These are phyloP conservation scores for Neurospora sp. DNA, from an alignment of 495 filamentous ascomycete genomes.

Conservation along the genomic window DNA sequence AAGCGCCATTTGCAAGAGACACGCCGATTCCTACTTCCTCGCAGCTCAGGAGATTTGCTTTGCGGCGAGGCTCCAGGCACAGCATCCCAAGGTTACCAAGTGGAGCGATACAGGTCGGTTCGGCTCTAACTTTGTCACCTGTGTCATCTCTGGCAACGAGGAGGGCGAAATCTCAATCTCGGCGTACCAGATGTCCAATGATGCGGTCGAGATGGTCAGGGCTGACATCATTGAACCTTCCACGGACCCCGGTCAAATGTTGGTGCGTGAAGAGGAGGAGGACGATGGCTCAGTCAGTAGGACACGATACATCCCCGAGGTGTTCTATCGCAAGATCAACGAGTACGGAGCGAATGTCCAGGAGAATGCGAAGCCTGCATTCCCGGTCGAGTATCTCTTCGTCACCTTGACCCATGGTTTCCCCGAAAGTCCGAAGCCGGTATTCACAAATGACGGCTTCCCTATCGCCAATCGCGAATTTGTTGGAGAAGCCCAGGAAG, in stretches of 20 bases:
- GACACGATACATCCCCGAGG: conserved; percentile 88
- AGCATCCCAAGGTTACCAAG: conserved; percentile 82
- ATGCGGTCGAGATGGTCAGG: conserved; percentile 91
- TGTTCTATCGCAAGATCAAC: conserved; percentile 92
- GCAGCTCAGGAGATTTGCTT: conserved; percentile 89
- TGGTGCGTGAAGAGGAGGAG: conserved; percentile 86
- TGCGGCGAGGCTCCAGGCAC: conserved; percentile 75
- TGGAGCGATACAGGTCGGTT: conserved; percentile 95
- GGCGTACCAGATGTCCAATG: conserved; percentile 88
- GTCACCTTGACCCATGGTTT: conserved; percentile 96
- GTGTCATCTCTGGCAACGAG: conserved; percentile 85
- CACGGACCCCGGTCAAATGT: conserved; percentile 85
- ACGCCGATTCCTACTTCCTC: conserved; percentile 90
- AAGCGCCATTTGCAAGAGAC: conserved; percentile 84
- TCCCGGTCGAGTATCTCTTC: conserved; percentile 92
- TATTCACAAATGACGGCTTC: conserved; percentile 62
- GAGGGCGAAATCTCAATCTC: conserved; percentile 79
- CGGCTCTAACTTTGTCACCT: conserved; percentile 95
- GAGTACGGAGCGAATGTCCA: conserved; percentile 94
- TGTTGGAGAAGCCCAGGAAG: conserved; percentile 71
- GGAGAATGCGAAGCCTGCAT: conserved; percentile 91
- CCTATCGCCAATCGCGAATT: conserved; percentile 84
- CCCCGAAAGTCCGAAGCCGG: conserved; percentile 63
- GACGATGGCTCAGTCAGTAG: conserved; percentile 60
- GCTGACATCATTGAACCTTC: conserved; percentile 94